Evolutionary conservation across 768 basidiomycete species (phyloP), one percentile per base, ranked within the genome.

Genomic region (Russula virescens): DNA sequence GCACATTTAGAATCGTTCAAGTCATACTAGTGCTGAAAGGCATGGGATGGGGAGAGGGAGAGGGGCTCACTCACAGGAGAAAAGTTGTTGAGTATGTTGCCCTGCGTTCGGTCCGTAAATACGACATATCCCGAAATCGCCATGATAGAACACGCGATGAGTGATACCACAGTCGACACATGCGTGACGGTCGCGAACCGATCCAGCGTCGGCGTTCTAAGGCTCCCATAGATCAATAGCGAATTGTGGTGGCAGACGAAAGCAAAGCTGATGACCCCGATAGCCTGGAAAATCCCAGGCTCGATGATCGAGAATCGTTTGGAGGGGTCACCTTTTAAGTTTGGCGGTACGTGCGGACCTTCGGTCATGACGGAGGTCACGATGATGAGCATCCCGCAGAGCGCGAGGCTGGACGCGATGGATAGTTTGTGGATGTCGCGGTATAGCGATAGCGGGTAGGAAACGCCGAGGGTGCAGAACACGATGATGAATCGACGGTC

Each of bases 181-280:
- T 98, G 97, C 5, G 94, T 97, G 25, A 99, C 92, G 70, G 81
- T 83, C 52, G 91, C 84, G 72, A 98, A 99, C 43, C 95, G 83
- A 73, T 98, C 96, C 28, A 98, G 77, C 0, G 97, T 98, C 9
- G 97, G 97, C 8, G 91, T 96, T 48, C 84, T 83, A 71, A 99
- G 76, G 69, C 89, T 91, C 52, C 95, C 94, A 69, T 98, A 99
- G 68, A 99, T 98, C 66, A 98, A 81, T 57, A 98, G 83, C 10
- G 94, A 94, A 73, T 99, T 99, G 74, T 98, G 97, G 73, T 99
- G 96, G 72, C 95, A 97, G 23, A 97, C 95, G 69, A 94, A 98
- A 48, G 94, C 93, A 70, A 94, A 94, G 72, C 89, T 91, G 69
- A 99, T 99, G 64, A 99, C 97, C 25, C 96, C 97, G 51, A 98